These are phyloP conservation scores for Beverwykella pulmonaria DNA, from an alignment of 495 filamentous ascomycete species.

Conservation along the genomic window DNA sequence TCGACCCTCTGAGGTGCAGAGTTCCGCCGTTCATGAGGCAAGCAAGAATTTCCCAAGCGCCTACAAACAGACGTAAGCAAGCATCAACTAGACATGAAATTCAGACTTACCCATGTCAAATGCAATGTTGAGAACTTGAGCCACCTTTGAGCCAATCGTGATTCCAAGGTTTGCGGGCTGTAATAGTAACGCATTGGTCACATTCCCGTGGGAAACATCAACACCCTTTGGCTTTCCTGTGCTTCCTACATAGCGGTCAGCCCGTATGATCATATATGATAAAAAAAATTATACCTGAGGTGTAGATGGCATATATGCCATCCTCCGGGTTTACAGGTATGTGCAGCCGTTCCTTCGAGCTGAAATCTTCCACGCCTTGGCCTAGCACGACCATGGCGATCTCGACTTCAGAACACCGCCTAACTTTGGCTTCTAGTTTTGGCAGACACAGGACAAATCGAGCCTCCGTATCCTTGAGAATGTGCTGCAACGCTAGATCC, in stretches of 20 bases:
- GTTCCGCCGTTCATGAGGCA: slow-evolving; percentile 32
- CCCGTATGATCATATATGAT: background rate
- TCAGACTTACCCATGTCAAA: slow-evolving; percentile 28
- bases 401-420: background rate
- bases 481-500: slow-evolving; percentile 15
- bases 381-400: background rate
- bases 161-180: slow-evolving; percentile 21
- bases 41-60: slow-evolving; percentile 30
- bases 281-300: slow-evolving; percentile 8
- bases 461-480: slow-evolving; percentile 15
- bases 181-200: slow-evolving; percentile 25
- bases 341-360: slow-evolving; percentile 6
- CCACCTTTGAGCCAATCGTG: slow-evolving; percentile 16
- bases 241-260: slow-evolving; percentile 15
- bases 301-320: slow-evolving; percentile 29
- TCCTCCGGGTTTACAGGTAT: slow-evolving; percentile 2
- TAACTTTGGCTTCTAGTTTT: slow-evolving; percentile 13
- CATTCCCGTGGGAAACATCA: slow-evolving; percentile 23
- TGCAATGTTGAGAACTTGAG: slow-evolving; percentile 24
- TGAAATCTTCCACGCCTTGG: slow-evolving; percentile 13
- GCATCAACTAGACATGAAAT: background rate
- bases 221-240: slow-evolving; percentile 27
- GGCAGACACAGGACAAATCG: slow-evolving; percentile 21
- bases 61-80: slow-evolving; percentile 2
- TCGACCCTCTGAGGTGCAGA: slow-evolving; percentile 13